Conservation (phyloP, 225 moss, liverwort and hornwort species). For the Physcomitrium patens region DNA sequence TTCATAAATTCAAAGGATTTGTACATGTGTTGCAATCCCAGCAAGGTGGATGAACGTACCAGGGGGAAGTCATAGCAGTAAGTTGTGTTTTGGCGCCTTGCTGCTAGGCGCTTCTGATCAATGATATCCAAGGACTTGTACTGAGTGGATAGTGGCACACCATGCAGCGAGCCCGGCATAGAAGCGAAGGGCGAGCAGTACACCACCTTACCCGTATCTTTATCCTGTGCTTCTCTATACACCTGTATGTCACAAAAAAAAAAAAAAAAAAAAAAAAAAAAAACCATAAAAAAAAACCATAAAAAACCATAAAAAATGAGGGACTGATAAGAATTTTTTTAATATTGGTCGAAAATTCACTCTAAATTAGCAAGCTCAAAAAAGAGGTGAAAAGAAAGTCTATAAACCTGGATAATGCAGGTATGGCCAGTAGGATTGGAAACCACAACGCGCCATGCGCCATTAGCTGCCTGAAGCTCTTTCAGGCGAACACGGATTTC, state of each 20-base stretch:
- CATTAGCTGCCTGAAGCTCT: constrained; percentile 66
- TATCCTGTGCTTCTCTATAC: constrained; percentile 88
- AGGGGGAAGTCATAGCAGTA: constrained; percentile 97
- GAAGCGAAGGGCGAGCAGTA: constrained; percentile 80
- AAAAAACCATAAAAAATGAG: constrained; percentile 20
- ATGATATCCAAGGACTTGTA: constrained; percentile 84
- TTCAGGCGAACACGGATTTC: constrained; percentile 91
- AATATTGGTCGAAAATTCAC: not conserved
- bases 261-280: too few relatives aligned
- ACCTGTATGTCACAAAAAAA: constrained; percentile 62
- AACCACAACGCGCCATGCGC: constrained; percentile 91
- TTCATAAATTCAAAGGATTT: not conserved
- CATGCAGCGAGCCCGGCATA: constrained; percentile 66
- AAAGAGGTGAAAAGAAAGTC: not conserved
- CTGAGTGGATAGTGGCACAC: constrained; percentile 66
- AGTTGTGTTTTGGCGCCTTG: constrained; percentile 86
- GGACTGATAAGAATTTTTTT: not conserved
- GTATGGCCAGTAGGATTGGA: constrained; percentile 90
- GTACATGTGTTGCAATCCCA: not conserved
- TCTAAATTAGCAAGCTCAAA: not conserved
- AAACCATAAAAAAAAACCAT: too few relatives aligned
- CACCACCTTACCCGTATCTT: constrained; percentile 64
- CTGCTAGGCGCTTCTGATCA: constrained; percentile 77
- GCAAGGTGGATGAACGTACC: constrained; percentile 31
- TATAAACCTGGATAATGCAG: constrained; percentile 78